Percentiles rank a stretch among this genome's conserved stretches.
Evolutionary conservation across 2,329 filamentous ascomycete genomes (phyloP).

Genomic region (Ilyonectria sp.): DNA sequence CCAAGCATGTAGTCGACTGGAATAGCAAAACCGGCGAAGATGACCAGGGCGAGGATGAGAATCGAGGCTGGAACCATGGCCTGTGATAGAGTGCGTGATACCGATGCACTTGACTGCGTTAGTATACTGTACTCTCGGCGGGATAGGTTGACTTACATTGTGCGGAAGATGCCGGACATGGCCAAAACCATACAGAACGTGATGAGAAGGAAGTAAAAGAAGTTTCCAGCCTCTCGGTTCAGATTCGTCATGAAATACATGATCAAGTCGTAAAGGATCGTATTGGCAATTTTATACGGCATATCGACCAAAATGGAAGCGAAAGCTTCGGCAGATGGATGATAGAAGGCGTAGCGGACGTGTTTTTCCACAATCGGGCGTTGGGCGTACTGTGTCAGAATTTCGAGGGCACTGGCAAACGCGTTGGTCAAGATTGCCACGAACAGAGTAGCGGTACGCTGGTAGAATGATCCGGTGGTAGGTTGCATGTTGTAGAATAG

Average conservation of each 20-base stretch:
- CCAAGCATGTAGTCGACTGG: slow-evolving; percentile 67
- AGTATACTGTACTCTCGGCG: background rate
- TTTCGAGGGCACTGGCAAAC: slow-evolving; percentile 57
- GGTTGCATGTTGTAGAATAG: slow-evolving; percentile 24
- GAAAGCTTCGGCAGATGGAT: slow-evolving; percentile 54
- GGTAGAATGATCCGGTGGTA: slow-evolving; percentile 14
- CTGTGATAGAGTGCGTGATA: slow-evolving; percentile 69
- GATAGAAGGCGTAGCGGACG: slow-evolving; percentile 57
- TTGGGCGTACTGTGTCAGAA: slow-evolving; percentile 56
- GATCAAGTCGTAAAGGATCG: slow-evolving; percentile 60
- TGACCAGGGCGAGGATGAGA: slow-evolving; percentile 52
- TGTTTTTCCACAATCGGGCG: slow-evolving; percentile 58
- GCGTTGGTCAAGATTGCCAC: slow-evolving; percentile 69
- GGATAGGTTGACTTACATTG: slow-evolving; percentile 43
- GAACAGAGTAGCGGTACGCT: slow-evolving; percentile 64
- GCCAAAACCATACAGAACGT: slow-evolving; percentile 69
- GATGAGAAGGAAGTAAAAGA: slow-evolving; percentile 64
- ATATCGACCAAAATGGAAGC: slow-evolving; percentile 59
- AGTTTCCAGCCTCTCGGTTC: slow-evolving; percentile 59
- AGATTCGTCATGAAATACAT: slow-evolving; percentile 66
- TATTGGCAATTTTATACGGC: slow-evolving; percentile 59
- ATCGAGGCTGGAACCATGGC: slow-evolving; percentile 60
- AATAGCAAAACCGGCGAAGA: slow-evolving; percentile 66
- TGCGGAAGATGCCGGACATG: slow-evolving; percentile 75
- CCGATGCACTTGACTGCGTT: slow-evolving; percentile 39